A percentile compares a stretch with the other conserved stretches of the same genome.
These are phyloP conservation scores for Paracamarosporium sp. DNA, from an alignment of 2,329 filamentous ascomycete species.

Conservation along the genomic window DNA sequence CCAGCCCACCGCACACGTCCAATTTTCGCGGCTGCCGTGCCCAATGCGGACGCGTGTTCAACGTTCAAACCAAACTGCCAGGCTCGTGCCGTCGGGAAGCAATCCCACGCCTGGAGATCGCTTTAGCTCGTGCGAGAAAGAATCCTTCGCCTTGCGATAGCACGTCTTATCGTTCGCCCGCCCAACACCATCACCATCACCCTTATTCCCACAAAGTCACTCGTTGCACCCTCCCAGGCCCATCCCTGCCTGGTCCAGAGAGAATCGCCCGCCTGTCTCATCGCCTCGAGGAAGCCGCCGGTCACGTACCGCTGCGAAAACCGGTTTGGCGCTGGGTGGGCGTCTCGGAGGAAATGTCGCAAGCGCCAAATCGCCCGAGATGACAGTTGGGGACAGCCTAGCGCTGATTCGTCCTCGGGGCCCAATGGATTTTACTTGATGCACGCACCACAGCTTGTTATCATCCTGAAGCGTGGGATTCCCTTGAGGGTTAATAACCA, in stretches of 20 bases:
- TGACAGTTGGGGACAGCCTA: not conserved
- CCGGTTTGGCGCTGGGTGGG: slow-evolving; percentile 5
- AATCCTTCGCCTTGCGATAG: not conserved
- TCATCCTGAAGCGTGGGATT: not conserved
- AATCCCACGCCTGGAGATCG: slow-evolving; percentile 12
- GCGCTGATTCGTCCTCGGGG: not conserved
- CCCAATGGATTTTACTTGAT: not conserved
- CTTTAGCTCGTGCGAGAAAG: slow-evolving; percentile 9
- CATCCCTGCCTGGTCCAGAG: not conserved
- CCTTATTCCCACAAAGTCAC: not conserved
- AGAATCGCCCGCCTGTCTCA: not conserved
- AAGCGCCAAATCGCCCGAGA: slow-evolving; percentile 1
- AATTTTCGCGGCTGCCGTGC: not conserved
- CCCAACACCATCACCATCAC: not conserved
- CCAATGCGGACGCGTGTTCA: not conserved
- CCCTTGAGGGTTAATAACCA: not conserved
- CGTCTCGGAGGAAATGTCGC: not conserved
- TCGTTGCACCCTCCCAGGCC: not conserved
- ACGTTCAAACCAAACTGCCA: not conserved
- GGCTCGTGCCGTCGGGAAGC: not conserved
- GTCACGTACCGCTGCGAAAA: not conserved
- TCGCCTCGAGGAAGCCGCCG: slow-evolving; percentile 6
- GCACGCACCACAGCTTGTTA: slow-evolving; percentile 1
- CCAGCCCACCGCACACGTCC: not conserved
- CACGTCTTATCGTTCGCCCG: not conserved